Evolutionary conservation across 2,329 filamentous ascomycete species (phyloP).

Genomic region (Ophiocordyceps unilateralis): DNA sequence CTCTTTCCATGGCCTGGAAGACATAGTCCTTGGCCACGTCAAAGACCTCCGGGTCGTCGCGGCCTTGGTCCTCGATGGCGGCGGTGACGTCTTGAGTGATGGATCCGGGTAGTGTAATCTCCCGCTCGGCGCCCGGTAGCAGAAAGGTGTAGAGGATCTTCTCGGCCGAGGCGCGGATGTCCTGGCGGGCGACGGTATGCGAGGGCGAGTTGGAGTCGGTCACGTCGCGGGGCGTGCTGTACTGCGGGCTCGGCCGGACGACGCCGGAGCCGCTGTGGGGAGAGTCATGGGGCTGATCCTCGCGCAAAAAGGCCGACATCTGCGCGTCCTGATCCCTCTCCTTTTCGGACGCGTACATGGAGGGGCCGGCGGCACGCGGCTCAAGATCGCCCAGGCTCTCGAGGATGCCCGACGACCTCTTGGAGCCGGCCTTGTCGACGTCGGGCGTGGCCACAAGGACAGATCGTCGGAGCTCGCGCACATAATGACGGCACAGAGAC

Average conservation of each 20-base stretch:
- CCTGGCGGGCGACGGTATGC: conserved; percentile 70
- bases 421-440: conserved; percentile 62
- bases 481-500: conserved; percentile 92
- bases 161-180: conserved; percentile 85
- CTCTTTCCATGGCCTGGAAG: conserved; percentile 98
- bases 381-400: conserved; percentile 55
- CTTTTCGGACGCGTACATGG: conserved; percentile 48
- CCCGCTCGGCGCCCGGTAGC: conserved; percentile 84
- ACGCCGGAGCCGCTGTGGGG: conserved; percentile 30
- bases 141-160: conserved; percentile 98
- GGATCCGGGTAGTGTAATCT: conserved; percentile 79
- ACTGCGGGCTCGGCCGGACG: conserved; percentile 35
- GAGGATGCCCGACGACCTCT: conserved; percentile 66
- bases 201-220: conserved; percentile 69
- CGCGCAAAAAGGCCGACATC: conserved; percentile 76
- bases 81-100: conserved; percentile 76
- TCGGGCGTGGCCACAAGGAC: conserved; percentile 89
- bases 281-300: conserved; percentile 40
- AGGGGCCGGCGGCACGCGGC: conserved; percentile 39
- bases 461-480: conserved; percentile 82
- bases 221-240: conserved; percentile 40
- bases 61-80: conserved; percentile 75
- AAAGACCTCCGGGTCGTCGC: conserved; percentile 94
- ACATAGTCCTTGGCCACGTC: conserved; percentile 97
- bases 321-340: conserved; percentile 72